These are phyloP conservation scores for Stentor coeruleus DNA, from an alignment of 73 alveolate genomes.

Conservation along the genomic window DNA sequence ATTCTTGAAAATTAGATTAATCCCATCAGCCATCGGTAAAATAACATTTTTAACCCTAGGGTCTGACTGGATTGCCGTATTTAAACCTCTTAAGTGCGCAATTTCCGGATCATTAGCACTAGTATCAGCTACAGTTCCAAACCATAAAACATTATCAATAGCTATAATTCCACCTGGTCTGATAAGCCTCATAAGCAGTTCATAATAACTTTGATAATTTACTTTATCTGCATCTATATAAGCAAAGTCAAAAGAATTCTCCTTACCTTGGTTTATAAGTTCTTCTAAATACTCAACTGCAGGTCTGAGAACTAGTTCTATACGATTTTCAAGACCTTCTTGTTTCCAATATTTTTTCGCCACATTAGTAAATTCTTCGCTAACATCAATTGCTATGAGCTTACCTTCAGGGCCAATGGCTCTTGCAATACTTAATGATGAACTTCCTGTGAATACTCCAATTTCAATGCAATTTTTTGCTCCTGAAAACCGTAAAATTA, in stretches of 20 bases:
- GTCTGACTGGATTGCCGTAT: background rate
- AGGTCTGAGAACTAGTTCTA: conserved; percentile 33
- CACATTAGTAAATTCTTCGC: conserved; percentile 44
- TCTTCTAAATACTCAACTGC: conserved; percentile 36
- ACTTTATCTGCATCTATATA: conserved; percentile 60
- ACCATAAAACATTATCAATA: conserved; percentile 52
- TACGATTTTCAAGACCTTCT: conserved; percentile 47
- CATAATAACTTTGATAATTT: conserved; percentile 45
- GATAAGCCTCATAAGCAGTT: conserved; percentile 29
- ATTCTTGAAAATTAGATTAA: background rate
- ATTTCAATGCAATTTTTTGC: conserved; percentile 57
- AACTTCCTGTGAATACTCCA: conserved; percentile 61
- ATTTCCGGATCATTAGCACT: conserved; percentile 13
- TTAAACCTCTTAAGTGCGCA: background rate
- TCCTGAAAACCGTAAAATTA: conserved; percentile 25
- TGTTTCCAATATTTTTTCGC: conserved; percentile 46
- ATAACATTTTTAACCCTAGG: background rate
- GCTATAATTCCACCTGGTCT: conserved; percentile 51
- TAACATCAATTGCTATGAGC: conserved; percentile 41
- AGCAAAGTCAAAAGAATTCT: conserved; percentile 55
- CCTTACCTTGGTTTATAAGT: conserved; percentile 28
- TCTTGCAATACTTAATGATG: conserved; percentile 46
- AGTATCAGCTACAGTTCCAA: conserved; percentile 51
- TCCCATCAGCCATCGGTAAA: background rate
- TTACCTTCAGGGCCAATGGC: conserved; percentile 57